phyloP scores from a whole-genome alignment of 768 basidiomycete genomes.

The Pulveroboletus frians region DNA sequence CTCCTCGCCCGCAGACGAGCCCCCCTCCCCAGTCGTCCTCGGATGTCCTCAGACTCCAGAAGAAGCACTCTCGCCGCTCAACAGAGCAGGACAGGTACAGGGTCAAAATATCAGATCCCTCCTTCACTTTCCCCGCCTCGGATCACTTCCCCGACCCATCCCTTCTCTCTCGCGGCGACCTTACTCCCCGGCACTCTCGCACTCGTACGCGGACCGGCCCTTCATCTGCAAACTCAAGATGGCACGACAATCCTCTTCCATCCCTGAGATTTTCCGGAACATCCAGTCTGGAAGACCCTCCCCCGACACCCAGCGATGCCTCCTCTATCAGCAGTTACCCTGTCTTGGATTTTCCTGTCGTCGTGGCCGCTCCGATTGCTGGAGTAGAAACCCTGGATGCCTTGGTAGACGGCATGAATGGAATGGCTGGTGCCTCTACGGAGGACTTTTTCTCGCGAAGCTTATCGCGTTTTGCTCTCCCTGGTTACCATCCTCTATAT shows the following conservation, averaged over 20 bases:
- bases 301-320: constrained; percentile 60
- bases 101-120: constrained; percentile 24
- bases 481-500: constrained; percentile 67
- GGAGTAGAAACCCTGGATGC: constrained; percentile 88
- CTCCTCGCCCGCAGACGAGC: constrained; percentile 38
- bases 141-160: constrained; percentile 23
- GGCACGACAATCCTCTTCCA: constrained; percentile 45
- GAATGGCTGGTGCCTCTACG: constrained; percentile 65
- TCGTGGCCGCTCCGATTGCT: constrained; percentile 71
- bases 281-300: constrained; percentile 70
- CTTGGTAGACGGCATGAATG: constrained; percentile 86
- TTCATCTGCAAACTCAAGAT: constrained; percentile 37
- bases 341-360: constrained; percentile 50
- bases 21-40: constrained; percentile 29
- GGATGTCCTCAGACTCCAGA: constrained; percentile 11
- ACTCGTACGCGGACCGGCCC: constrained; percentile 57
- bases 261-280: constrained; percentile 62
- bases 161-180: constrained; percentile 22
- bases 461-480: constrained; percentile 52
- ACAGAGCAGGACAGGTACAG: constrained; percentile 23
- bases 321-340: constrained; percentile 14
- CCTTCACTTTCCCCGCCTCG: constrained; percentile 28
- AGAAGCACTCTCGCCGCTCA: constrained; percentile 23
- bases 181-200: constrained; percentile 40
- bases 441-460: constrained; percentile 48